Percentiles rank a stretch among this genome's conserved stretches.
These are phyloP conservation scores for Boletus pseudo-olivaceus DNA, from an alignment of 768 basidiomycete species.

Conservation along the genomic window DNA sequence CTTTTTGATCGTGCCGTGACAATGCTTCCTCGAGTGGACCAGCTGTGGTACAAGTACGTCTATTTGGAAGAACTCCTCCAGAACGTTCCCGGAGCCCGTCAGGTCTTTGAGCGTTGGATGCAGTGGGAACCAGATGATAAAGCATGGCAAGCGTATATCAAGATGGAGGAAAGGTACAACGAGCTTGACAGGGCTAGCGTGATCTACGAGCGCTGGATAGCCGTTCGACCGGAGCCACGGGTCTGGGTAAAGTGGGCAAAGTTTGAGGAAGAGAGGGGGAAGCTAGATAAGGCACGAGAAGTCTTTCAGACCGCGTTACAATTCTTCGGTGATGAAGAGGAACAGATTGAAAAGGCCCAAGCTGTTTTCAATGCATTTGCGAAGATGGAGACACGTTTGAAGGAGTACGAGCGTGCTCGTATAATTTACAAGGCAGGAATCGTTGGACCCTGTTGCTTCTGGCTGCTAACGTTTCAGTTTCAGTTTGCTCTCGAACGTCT, in stretches of 20 bases:
- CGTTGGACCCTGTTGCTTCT: neutral
- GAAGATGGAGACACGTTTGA: conserved; percentile 94
- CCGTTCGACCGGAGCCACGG: conserved; percentile 70
- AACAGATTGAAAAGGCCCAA: conserved; percentile 85
- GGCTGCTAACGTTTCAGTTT: neutral
- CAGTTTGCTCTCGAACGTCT: conserved; percentile 95
- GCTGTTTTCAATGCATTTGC: conserved; percentile 91
- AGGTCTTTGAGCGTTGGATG: conserved; percentile 99
- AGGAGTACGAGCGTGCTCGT: conserved; percentile 94
- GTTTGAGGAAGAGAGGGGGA: conserved; percentile 75
- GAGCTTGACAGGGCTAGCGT: conserved; percentile 89
- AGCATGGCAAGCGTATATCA: conserved; percentile 99
- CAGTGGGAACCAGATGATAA: conserved; percentile 99
- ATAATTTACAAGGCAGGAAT: conserved; percentile 92
- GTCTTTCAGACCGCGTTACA: conserved; percentile 90
- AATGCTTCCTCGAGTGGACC: conserved; percentile 91
- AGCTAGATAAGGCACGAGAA: conserved; percentile 70
- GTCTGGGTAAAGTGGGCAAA: conserved; percentile 85
- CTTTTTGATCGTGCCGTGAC: conserved; percentile 97
- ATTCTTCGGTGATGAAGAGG: conserved; percentile 85
- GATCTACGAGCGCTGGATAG: conserved; percentile 91
- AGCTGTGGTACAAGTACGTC: conserved; percentile 99
- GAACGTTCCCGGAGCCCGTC: conserved; percentile 93
- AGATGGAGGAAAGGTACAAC: conserved; percentile 90
- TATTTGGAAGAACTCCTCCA: conserved; percentile 96